Percentiles rank a stretch among this genome's conserved stretches.
Conservation (phyloP, 1,284 basidiomycete species). For the Bondarzewia mesenterica region DNA sequence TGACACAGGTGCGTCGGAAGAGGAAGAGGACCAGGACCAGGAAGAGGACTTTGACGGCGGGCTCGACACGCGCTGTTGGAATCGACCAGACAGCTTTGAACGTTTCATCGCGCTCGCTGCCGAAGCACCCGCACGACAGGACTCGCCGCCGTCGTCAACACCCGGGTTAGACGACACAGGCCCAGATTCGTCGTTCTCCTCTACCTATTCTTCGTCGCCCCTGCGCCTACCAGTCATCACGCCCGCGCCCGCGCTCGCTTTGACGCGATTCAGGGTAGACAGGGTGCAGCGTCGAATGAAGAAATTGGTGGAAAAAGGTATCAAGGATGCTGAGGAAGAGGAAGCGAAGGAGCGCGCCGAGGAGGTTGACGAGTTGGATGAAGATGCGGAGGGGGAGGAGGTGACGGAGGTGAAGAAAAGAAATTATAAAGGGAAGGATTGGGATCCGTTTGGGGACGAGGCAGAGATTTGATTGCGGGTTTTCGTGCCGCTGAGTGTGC, state of each 20-base stretch:
- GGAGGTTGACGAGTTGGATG: constrained; percentile 13
- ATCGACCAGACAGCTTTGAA: background rate
- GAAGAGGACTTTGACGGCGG: background rate
- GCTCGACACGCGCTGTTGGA: background rate
- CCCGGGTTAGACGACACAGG: background rate
- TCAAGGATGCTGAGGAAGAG: constrained; percentile 17
- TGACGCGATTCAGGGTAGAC: constrained; percentile 17
- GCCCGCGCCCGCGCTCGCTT: constrained; percentile 9
- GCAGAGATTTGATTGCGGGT: background rate
- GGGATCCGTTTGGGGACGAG: background rate
- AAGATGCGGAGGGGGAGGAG: constrained; percentile 13
- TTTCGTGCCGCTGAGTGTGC: background rate
- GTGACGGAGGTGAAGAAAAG: no score
- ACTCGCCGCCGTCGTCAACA: background rate
- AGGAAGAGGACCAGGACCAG: background rate
- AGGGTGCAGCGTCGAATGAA: constrained; percentile 18
- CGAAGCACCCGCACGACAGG: background rate
- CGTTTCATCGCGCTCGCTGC: background rate
- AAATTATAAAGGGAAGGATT: constrained; percentile 6
- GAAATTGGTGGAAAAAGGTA: constrained; percentile 19
- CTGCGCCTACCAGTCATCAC: constrained; percentile 12
- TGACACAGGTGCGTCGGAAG: background rate
- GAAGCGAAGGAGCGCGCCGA: background rate
- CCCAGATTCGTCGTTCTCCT: background rate
- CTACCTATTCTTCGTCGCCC: constrained; percentile 7